phyloP scores from a whole-genome alignment of 2,329 filamentous ascomycete species.

The Xylariales sp. region DNA sequence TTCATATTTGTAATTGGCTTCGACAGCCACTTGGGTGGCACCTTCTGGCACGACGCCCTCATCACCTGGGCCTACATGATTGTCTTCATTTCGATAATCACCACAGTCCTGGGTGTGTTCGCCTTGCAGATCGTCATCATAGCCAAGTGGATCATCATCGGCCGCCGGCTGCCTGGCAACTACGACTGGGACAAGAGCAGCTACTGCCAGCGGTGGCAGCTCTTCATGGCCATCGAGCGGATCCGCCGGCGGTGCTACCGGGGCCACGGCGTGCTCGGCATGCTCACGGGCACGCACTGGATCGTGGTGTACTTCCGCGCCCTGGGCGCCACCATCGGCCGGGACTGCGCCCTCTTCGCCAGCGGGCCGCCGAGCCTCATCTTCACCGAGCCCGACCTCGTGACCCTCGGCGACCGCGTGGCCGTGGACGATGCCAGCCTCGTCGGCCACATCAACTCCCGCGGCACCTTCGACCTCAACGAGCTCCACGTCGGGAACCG shows the following conservation, averaged over 20 bases:
- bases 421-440: slow-evolving; percentile 51
- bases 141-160: slow-evolving; percentile 48
- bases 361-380: slow-evolving; percentile 47
- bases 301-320: slow-evolving; percentile 48
- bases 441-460: slow-evolving; percentile 52
- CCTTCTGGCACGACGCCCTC: slow-evolving; percentile 22
- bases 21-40: not conserved
- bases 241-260: slow-evolving; percentile 46
- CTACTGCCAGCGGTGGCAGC: slow-evolving; percentile 56
- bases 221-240: slow-evolving; percentile 47
- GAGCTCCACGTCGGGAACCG: slow-evolving; percentile 43
- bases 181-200: slow-evolving; percentile 54
- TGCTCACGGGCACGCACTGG: slow-evolving; percentile 50
- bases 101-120: slow-evolving; percentile 35
- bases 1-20: slow-evolving; percentile 23
- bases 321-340: slow-evolving; percentile 48
- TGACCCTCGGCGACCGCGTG: slow-evolving; percentile 48
- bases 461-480: slow-evolving; percentile 53
- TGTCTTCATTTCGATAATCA: slow-evolving; percentile 35
- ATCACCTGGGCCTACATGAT: slow-evolving; percentile 36
- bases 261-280: slow-evolving; percentile 43
- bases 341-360: slow-evolving; percentile 51
- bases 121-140: slow-evolving; percentile 38
- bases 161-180: slow-evolving; percentile 44
- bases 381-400: slow-evolving; percentile 54